These are phyloP conservation scores for Cystoderma amianthinum DNA, from an alignment of 768 basidiomycete genomes.

Conservation along the genomic window DNA sequence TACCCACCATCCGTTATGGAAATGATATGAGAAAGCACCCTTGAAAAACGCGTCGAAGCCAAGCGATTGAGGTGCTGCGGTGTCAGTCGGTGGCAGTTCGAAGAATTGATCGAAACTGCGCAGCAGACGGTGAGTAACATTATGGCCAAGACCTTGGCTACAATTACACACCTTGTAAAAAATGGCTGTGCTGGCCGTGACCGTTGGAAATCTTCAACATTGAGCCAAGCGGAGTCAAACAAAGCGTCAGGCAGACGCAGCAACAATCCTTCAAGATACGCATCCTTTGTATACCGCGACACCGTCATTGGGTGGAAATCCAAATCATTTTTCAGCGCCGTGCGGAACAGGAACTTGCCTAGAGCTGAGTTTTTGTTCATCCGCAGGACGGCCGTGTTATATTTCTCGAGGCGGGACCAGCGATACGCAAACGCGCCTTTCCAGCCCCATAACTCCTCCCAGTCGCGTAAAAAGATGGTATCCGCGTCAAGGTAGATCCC, in stretches of 20 bases:
- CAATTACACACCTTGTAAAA: slow-evolving; percentile 67
- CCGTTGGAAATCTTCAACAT: slow-evolving; percentile 86
- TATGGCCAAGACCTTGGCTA: too few species aligned
- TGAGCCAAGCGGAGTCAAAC: slow-evolving; percentile 96
- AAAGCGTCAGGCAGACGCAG: slow-evolving; percentile 90
- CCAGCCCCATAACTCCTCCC: slow-evolving; percentile 99
- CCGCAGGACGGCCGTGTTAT: slow-evolving; percentile 94
- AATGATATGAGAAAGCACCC: slow-evolving; percentile 94
- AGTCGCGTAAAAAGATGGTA: slow-evolving; percentile 91
- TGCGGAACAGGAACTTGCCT: slow-evolving; percentile 90
- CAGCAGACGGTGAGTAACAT: too few species aligned
- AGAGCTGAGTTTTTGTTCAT: slow-evolving; percentile 91
- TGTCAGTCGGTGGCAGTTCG: slow-evolving; percentile 63
- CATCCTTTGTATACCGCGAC: slow-evolving; percentile 85
- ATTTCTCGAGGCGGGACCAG: slow-evolving; percentile 88
- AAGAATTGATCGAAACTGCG: slow-evolving; percentile 85
- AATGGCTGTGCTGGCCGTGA: slow-evolving; percentile 93
- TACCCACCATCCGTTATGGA: slow-evolving; percentile 85
- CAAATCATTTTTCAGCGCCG: slow-evolving; percentile 86
- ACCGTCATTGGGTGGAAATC: slow-evolving; percentile 99
- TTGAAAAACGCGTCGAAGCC: slow-evolving; percentile 96
- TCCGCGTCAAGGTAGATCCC: slow-evolving; percentile 97
- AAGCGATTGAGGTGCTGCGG: slow-evolving; percentile 79
- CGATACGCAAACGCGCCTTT: slow-evolving; percentile 95
- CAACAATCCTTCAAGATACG: slow-evolving; percentile 74